phyloP scores from a whole-genome alignment of 192 early-diverging fungal species.

The Pilaira anomala region DNA sequence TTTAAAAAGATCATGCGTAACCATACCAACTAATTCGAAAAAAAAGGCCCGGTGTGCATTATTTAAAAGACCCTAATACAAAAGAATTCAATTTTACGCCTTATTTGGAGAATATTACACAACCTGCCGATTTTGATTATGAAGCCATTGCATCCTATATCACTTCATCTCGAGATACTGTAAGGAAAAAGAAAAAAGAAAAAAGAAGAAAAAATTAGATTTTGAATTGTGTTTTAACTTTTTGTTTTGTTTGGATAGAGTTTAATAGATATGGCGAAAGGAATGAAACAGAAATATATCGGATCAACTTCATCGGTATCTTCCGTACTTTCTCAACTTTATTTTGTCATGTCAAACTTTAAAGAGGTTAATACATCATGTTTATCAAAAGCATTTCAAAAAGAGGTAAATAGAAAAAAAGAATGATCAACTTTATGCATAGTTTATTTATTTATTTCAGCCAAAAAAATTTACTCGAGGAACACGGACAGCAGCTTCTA shows the following conservation, averaged over 20 bases:
- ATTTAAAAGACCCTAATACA: slow-evolving; percentile 72
- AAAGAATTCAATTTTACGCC: slow-evolving; percentile 78
- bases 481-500: slow-evolving; percentile 64
- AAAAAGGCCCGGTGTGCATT: slow-evolving; percentile 74
- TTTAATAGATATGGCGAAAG: slow-evolving; percentile 49
- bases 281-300: slow-evolving; percentile 55
- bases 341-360: slow-evolving; percentile 66
- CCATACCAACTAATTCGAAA: not conserved
- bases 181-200: slow-evolving; percentile 4
- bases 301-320: slow-evolving; percentile 93
- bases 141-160: slow-evolving; percentile 74
- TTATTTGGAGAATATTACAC: slow-evolving; percentile 74
- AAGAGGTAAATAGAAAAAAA: slow-evolving; percentile 42
- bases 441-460: slow-evolving; percentile 24
- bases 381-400: slow-evolving; percentile 61
- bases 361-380: slow-evolving; percentile 54
- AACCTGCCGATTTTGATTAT: slow-evolving; percentile 80
- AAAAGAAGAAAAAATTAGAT: not conserved
- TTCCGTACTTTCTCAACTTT: slow-evolving; percentile 69
- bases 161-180: slow-evolving; percentile 72
- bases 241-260: slow-evolving; percentile 5
- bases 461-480: slow-evolving; percentile 58
- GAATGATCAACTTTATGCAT: not conserved
- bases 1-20: not conserved
- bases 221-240: not conserved